These are phyloP conservation scores for Chaetomidium leptoderma DNA, from an alignment of 495 filamentous ascomycete genomes.

Conservation along the genomic window DNA sequence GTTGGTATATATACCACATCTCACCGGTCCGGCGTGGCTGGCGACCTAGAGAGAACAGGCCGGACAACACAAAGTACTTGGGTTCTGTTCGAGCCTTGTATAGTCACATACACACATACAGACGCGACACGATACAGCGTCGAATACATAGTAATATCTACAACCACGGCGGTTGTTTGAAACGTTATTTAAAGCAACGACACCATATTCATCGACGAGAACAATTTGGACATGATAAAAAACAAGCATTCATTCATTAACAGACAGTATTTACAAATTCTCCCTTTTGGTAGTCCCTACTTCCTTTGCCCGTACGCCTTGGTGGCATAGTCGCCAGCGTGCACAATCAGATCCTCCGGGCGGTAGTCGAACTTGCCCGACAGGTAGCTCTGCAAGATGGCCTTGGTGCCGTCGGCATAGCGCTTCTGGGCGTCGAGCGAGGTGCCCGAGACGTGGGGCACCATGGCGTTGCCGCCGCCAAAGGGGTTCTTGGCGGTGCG, in stretches of 20 bases:
- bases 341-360: conserved; percentile 87
- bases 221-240: background rate
- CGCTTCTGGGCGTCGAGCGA: conserved; percentile 95
- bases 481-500: conserved; percentile 91
- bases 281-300: too few relatives aligned
- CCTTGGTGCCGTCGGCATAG: conserved; percentile 85
- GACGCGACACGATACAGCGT: conserved; percentile 10
- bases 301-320: conserved; percentile 84
- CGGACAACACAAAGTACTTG: background rate
- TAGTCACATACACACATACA: background rate
- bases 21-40: background rate
- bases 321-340: conserved; percentile 89
- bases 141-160: conserved; percentile 4
- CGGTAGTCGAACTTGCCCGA: conserved; percentile 80
- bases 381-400: conserved; percentile 87
- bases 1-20: background rate
- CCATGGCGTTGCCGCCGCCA: conserved; percentile 96
- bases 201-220: background rate
- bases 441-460: conserved; percentile 96
- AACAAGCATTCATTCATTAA: conserved; percentile 1
- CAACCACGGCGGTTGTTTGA: background rate
- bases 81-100: background rate
- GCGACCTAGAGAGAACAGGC: background rate
- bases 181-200: background rate
- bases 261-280: conserved; percentile 5